These are phyloP conservation scores for Dryas alaskensis DNA, from an alignment of 306 rosid species.

Conservation along the genomic window DNA sequence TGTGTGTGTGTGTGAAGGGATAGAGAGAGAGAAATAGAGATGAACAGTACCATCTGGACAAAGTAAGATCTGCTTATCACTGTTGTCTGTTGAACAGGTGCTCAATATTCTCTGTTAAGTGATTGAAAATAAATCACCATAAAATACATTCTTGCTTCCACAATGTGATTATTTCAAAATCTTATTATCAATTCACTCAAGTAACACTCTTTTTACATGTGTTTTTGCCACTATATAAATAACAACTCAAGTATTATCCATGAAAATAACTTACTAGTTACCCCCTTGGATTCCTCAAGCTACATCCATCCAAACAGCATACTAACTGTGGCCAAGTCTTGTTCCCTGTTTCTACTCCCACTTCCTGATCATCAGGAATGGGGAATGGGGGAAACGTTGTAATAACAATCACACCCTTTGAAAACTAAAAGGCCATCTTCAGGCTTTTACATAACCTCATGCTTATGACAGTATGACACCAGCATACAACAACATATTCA, in stretches of 20 bases:
- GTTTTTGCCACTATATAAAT: constrained; percentile 1
- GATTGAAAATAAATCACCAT: too few relatives aligned
- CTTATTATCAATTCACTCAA: constrained; percentile 17
- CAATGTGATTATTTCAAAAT: background rate
- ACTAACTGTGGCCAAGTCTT: background rate
- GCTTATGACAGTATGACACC: constrained; percentile 20
- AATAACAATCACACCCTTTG: too few relatives aligned
- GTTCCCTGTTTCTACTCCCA: constrained; percentile 14
- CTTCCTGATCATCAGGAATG: background rate
- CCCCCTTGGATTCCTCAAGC: constrained; percentile 17
- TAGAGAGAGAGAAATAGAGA: too few relatives aligned
- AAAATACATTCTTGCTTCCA: too few relatives aligned
- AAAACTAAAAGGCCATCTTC: background rate
- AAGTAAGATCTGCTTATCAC: too few relatives aligned
- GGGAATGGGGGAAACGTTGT: too few relatives aligned
- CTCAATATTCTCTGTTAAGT: too few relatives aligned
- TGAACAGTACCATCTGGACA: too few relatives aligned
- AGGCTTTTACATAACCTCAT: background rate
- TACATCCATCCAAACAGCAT: constrained; percentile 8
- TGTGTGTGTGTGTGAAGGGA: too few relatives aligned
- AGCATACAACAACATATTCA: constrained; percentile 25
- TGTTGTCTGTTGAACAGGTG: too few relatives aligned
- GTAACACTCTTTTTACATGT: constrained; percentile 10
- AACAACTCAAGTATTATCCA: constrained; percentile 18
- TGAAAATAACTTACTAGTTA: background rate